Percentiles rank a stretch among this genome's conserved stretches.
Evolutionary conservation across 805 yeast species (phyloP).

Genomic region (Suhomyces prunicola): DNA sequence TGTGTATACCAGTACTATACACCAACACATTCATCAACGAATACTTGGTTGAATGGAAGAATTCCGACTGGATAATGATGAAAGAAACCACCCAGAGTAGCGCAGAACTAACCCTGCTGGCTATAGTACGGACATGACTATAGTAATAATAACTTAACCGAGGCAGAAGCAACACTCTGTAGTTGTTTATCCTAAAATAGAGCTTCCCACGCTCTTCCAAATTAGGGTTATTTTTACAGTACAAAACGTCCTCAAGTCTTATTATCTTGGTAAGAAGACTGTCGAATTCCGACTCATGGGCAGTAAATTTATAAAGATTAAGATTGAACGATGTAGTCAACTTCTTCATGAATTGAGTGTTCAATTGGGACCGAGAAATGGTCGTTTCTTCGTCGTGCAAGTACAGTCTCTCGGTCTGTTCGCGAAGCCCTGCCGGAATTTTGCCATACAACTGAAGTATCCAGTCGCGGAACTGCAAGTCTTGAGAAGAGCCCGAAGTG

Average conservation of each 20-base stretch:
- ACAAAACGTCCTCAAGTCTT: constrained; percentile 55
- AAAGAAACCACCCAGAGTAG: constrained; percentile 45
- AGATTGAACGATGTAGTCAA: constrained; percentile 51
- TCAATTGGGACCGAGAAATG: constrained; percentile 33
- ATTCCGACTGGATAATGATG: constrained; percentile 67
- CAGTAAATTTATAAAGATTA: constrained; percentile 49
- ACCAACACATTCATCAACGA: constrained; percentile 58
- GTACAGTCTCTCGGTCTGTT: constrained; percentile 30
- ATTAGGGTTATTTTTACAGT: constrained; percentile 30
- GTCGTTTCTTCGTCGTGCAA: constrained; percentile 15
- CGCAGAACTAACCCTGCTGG: constrained; percentile 43
- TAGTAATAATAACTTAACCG: constrained; percentile 39
- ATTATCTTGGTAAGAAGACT: constrained; percentile 47
- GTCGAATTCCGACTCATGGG: constrained; percentile 58
- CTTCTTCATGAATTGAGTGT: constrained; percentile 44
- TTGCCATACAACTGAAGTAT: constrained; percentile 51
- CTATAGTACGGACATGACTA: constrained; percentile 44
- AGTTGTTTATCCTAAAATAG: constrained; percentile 18
- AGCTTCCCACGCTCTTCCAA: constrained; percentile 13
- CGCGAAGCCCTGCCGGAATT: constrained; percentile 39
- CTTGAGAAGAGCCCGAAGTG: constrained; percentile 23
- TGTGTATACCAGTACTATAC: constrained; percentile 23
- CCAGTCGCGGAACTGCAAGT: constrained; percentile 58
- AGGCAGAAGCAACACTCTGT: constrained; percentile 32
- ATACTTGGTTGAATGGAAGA: constrained; percentile 63